Conservation (phyloP, 2,329 filamentous ascomycete species). For the Penicillium sp. region DNA sequence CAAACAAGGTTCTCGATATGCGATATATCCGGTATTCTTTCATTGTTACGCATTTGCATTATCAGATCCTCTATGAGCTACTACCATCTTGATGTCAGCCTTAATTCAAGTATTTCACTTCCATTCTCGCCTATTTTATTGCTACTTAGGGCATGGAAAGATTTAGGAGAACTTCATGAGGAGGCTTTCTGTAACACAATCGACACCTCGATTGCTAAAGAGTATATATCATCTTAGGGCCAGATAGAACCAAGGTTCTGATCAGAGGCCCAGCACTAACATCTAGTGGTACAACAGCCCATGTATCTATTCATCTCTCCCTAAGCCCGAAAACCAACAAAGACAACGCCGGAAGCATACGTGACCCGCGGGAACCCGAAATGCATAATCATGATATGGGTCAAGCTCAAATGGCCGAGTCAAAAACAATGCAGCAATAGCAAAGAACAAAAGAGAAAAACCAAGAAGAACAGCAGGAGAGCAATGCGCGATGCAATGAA, state of each 20-base stretch:
- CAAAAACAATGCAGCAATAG: constrained; percentile 2
- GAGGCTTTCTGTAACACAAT: background rate
- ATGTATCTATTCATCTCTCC: constrained; percentile 6
- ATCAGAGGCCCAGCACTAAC: background rate
- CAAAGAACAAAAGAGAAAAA: background rate
- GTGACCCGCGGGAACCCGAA: constrained; percentile 5
- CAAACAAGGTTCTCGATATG: too few relatives aligned
- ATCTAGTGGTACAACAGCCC: constrained; percentile 1
- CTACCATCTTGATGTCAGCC: background rate
- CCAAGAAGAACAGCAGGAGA: background rate
- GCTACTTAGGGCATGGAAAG: background rate
- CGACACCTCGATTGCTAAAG: background rate
- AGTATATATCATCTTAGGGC: background rate
- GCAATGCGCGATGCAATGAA: constrained; percentile 10
- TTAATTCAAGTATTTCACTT: background rate
- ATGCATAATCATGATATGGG: constrained; percentile 10
- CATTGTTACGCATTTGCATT: too few relatives aligned
- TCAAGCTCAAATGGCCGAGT: background rate
- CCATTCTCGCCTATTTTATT: background rate
- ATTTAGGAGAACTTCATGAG: background rate
- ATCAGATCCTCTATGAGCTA: too few relatives aligned
- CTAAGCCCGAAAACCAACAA: background rate
- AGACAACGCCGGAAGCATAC: background rate
- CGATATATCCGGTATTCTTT: too few relatives aligned
- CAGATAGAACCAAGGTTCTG: background rate